Evolutionary conservation across 106 monocot genomes (phyloP).

Genomic region (Acorus calamus): DNA sequence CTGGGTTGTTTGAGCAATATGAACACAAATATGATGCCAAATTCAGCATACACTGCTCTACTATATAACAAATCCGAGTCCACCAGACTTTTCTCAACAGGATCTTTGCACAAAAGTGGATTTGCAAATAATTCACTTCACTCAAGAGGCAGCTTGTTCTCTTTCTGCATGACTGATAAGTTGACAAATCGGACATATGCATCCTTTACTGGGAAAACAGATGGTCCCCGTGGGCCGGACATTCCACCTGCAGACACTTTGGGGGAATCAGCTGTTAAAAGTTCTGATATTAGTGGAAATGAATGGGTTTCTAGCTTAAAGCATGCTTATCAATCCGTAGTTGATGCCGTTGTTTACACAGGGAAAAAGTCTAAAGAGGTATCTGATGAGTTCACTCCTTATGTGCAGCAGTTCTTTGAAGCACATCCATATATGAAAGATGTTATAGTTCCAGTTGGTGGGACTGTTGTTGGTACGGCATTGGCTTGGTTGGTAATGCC

Average conservation of each 20-base stretch:
- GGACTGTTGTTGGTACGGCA: slow-evolving; percentile 51
- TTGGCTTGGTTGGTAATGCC: slow-evolving; percentile 88
- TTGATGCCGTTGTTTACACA: slow-evolving; percentile 25
- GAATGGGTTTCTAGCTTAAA: slow-evolving; percentile 44
- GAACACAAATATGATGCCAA: no score
- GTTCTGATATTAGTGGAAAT: slow-evolving; percentile 21
- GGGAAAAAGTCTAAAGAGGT: slow-evolving; percentile 51
- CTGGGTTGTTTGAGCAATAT: no score
- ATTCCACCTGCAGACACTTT: slow-evolving; percentile 9
- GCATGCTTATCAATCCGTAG: slow-evolving; percentile 22
- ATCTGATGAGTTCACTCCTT: slow-evolving; percentile 32
- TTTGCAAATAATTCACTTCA: slow-evolving; percentile 9
- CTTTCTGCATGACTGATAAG: background rate
- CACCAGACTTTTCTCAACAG: slow-evolving; percentile 1
- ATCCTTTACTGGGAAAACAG: slow-evolving; percentile 29
- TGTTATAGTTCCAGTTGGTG: slow-evolving; percentile 55
- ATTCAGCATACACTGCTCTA: no score
- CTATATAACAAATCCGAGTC: background rate
- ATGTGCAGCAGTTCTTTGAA: slow-evolving; percentile 62
- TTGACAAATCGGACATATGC: slow-evolving; percentile 31
- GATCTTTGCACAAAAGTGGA: slow-evolving; percentile 6
- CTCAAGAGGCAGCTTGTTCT: slow-evolving; percentile 9
- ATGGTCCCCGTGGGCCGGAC: slow-evolving; percentile 17
- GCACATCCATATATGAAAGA: slow-evolving; percentile 66
- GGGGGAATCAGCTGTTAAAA: slow-evolving; percentile 22